Conservation (phyloP, 208 protist genomes). For the Dictyostelium gargantuum region DNA sequence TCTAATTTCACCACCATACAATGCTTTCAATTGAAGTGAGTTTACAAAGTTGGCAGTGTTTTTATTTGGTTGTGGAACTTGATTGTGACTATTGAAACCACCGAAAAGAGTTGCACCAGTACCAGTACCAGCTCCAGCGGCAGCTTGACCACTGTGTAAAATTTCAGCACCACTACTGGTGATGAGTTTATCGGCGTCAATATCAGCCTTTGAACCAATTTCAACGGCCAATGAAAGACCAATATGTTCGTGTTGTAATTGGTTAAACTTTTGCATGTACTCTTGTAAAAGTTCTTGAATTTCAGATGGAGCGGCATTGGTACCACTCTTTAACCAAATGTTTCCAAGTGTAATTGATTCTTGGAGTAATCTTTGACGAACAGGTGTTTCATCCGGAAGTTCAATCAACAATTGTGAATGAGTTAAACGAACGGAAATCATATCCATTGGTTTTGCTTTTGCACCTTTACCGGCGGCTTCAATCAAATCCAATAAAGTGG, state of each 20-base stretch:
- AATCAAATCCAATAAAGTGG: conserved; percentile 66
- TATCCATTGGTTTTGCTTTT: conserved; percentile 49
- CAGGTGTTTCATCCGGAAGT: conserved; percentile 28
- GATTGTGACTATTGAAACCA: neutral
- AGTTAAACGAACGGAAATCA: conserved; percentile 4
- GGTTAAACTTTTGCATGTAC: conserved; percentile 61
- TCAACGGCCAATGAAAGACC: conserved; percentile 70
- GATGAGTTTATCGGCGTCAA: neutral
- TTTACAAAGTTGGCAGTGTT: conserved; percentile 41
- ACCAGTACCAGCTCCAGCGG: neutral
- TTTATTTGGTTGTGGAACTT: neutral
- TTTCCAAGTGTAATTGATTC: conserved; percentile 39
- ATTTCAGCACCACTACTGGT: neutral
- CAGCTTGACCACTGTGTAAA: neutral
- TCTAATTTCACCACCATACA: conserved; percentile 58
- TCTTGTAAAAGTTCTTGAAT: conserved; percentile 49
- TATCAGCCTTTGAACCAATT: conserved; percentile 5
- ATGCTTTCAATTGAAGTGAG: conserved; percentile 20
- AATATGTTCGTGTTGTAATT: conserved; percentile 29
- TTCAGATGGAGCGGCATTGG: conserved; percentile 5
- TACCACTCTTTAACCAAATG: conserved; percentile 53
- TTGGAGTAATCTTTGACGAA: neutral
- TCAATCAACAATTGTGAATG: neutral
- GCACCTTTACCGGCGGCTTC: conserved; percentile 53
- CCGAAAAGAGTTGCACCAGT: too few species aligned